A percentile compares a stretch with the other conserved stretches of the same genome.
These are phyloP conservation scores for Colletotrichum horii DNA, from an alignment of 2,329 filamentous ascomycete genomes.

Conservation along the genomic window DNA sequence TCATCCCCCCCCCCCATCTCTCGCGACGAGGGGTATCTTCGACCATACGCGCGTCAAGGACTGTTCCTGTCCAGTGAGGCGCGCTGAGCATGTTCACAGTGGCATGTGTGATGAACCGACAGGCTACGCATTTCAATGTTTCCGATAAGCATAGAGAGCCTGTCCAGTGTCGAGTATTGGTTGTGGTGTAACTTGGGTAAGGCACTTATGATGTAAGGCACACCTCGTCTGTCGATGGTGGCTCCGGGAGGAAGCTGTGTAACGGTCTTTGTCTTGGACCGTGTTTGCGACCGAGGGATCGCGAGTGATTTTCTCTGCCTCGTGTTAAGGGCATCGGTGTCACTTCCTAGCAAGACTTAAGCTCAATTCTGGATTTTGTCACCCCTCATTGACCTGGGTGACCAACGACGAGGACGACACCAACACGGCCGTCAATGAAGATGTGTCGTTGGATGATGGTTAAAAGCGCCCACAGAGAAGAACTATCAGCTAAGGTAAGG, in stretches of 20 bases:
- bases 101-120: neutral
- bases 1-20: neutral
- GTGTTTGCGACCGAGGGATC: neutral
- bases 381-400: neutral
- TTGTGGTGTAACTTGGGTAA: neutral
- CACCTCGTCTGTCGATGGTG: neutral
- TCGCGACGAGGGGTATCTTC: neutral
- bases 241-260: neutral
- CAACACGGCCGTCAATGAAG: neutral
- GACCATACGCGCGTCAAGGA: neutral
- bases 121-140: neutral
- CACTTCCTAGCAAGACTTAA: neutral
- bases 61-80: neutral
- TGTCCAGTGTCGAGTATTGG: neutral
- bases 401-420: neutral
- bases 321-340: neutral
- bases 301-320: neutral
- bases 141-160: neutral
- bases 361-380: neutral
- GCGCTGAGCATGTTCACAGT: neutral
- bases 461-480: neutral
- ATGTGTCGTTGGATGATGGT: neutral
- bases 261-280: neutral
- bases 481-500: neutral
- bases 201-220: neutral